Evolutionary conservation across 495 filamentous ascomycete genomes (phyloP), one percentile per base, ranked within the genome.

Genomic region (Tuber indicum): DNA sequence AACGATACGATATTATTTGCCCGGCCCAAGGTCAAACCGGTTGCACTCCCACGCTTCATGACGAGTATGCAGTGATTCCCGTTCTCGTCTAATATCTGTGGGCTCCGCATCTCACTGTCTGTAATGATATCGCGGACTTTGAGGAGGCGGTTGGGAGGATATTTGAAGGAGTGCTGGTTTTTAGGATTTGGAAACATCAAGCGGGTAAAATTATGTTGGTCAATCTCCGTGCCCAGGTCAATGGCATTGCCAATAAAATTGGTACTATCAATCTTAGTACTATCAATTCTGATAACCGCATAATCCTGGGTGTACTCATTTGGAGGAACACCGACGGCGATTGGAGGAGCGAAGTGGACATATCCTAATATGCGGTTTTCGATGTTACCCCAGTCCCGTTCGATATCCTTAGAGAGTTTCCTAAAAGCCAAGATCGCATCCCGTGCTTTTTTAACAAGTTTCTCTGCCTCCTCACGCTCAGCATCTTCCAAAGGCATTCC

Each of bases 41-140:
- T 52, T 0, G 47, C 6, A 9, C 19, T 23, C 3, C 47, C 47
- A 2, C 47, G 47, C 21, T 52, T 52, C 6, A 52, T 23, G 0
- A 52, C 47, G 1, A 52, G 23, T 0, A 52, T 19, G 6, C 47
- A 52, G 1, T 3, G 21, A 1, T 52, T 7, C 0, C 21, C 7
- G 2, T 52, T 0, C 6, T 52, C 4, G 6, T 52, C 47, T 8
- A 0, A 7, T 0, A 52, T 52, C 0, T 19, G 23, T 23, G 47
- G 21, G 0, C 0, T 0, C 0, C 0, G 6, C 21, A 52, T 23
- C 47, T 52, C 47, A 0, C 0, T 8, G 9, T 52, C 47, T 2
- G 19, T 0, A 7, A 52, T 52, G 1, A 7, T 52, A 23, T 21
- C 47, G 0, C 3, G 0, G 7, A n/a, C 7, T 2, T 9, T 23